Evolutionary conservation across 73 alveolate species (phyloP).

Genomic region (Effrenium voratum): DNA sequence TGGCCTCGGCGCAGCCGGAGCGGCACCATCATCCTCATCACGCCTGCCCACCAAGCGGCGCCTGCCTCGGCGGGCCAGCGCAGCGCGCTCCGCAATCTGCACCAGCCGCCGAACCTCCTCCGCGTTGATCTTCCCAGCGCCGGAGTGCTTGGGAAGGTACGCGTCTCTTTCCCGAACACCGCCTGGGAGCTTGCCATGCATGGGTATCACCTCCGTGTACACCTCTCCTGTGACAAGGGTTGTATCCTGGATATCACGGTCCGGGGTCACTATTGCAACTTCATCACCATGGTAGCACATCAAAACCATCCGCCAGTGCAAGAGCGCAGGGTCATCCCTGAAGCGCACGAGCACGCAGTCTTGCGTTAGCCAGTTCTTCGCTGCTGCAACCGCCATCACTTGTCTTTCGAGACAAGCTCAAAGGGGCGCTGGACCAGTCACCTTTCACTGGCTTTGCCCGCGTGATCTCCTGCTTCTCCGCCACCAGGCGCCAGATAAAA

Average conservation of each 20-base stretch:
- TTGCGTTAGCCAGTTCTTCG: conserved; percentile 21
- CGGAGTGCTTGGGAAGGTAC: background rate
- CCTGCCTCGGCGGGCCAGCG: background rate
- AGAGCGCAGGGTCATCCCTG: background rate
- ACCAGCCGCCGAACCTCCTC: background rate
- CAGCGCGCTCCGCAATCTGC: background rate
- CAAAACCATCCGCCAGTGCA: background rate
- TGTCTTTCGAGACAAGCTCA: background rate
- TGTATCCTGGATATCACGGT: background rate
- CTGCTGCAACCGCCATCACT: background rate
- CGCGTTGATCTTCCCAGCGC: background rate
- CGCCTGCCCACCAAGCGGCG: background rate
- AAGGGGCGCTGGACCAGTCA: background rate
- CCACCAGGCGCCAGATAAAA: background rate
- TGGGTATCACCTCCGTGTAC: background rate
- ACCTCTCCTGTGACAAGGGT: background rate
- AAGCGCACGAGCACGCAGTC: conserved; percentile 49
- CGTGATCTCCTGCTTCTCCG: background rate
- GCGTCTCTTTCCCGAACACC: background rate
- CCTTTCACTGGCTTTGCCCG: background rate
- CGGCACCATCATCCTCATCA: too few species aligned
- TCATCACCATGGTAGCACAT: background rate
- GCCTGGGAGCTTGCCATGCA: background rate
- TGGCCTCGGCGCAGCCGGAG: too few species aligned
- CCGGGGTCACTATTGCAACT: background rate